Evolutionary conservation across 352 stramenopile species (phyloP), one percentile per base, ranked within the genome.

Genomic region (Thraustochytrium striatum): DNA sequence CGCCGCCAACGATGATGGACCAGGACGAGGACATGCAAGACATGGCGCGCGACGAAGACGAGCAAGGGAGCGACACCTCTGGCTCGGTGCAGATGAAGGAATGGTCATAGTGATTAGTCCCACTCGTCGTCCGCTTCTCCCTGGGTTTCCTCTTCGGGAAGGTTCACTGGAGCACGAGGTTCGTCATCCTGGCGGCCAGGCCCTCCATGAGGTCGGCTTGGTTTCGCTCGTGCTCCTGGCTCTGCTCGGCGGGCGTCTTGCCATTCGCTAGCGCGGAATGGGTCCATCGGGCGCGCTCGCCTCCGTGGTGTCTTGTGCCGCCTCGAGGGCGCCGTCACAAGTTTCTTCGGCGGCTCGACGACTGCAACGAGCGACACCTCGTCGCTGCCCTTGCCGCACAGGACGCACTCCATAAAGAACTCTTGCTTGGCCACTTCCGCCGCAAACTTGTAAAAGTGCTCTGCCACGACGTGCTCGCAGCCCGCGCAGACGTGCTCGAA

Each of bases 391-490:
- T 38, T 30, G 21, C 65, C 65, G 50, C 65, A 75, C 11, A 75
- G 41, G n/a, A 75, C 50, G 41, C 65, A 75, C 21, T 41, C 35
- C 65, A 75, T 75, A 3, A 75, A 36, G 35, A 62, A 75, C 30
- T 75, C 65, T 43, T 75, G 65, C 9, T 7, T 9, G 8, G 21
- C 8, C 1, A 0, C 21, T 3, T 9, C 25, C 8, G 65, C 19
- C 16, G 47, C 2, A 43, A 62, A 75, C 25, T n/a, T 72, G 65
- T 75, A 50, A 33, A 50, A 75, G 30, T 75, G 65, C 65, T 75
- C 65, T 39, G 41, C 58, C 33, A 75, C 30, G 28, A 75, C 61
- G 36, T 75, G 65, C 19, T 43, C 65, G 50, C 65, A 75, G 19
- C 28, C 30, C 11, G 28, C n/a, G 65, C 65, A 75, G 2, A 75